Conservation (phyloP, 78 protist species). For the Dictyostelium purpureum region DNA sequence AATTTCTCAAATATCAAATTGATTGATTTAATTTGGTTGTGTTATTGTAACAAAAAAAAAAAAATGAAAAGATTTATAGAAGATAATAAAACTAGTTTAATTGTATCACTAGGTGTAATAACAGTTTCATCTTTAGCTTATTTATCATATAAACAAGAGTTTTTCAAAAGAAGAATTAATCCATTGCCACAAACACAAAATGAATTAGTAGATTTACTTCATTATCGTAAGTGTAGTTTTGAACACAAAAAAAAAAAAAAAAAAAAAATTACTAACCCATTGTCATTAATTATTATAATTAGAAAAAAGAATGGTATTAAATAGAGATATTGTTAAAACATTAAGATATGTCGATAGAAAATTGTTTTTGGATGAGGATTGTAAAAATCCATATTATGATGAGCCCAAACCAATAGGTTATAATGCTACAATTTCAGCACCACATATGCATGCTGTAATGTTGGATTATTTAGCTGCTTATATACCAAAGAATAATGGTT, state of each 20-base stretch:
- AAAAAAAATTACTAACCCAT: background rate
- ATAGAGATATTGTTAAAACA: background rate
- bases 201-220: background rate
- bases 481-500: slow-evolving; percentile 22
- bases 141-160: no score
- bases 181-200: background rate
- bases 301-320: slow-evolving; percentile 59
- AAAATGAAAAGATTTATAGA: background rate
- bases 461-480: slow-evolving; percentile 69
- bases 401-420: slow-evolving; percentile 79
- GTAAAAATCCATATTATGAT: slow-evolving; percentile 19
- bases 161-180: background rate
- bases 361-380: slow-evolving; percentile 14
- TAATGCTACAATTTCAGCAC: slow-evolving; percentile 87
- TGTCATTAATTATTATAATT: background rate
- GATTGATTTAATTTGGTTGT: background rate
- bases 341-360: slow-evolving; percentile 22
- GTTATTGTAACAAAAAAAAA: background rate
- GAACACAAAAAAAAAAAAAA: background rate
- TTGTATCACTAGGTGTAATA: background rate
- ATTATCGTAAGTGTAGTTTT: slow-evolving; percentile 43
- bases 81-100: background rate
- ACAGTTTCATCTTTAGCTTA: background rate
- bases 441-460: slow-evolving; percentile 87
- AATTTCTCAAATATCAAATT: no score